Percentiles rank a stretch among this genome's conserved stretches.
phyloP scores from a whole-genome alignment of 2,329 filamentous ascomycete species.

The Cladorrhinum sp. region DNA sequence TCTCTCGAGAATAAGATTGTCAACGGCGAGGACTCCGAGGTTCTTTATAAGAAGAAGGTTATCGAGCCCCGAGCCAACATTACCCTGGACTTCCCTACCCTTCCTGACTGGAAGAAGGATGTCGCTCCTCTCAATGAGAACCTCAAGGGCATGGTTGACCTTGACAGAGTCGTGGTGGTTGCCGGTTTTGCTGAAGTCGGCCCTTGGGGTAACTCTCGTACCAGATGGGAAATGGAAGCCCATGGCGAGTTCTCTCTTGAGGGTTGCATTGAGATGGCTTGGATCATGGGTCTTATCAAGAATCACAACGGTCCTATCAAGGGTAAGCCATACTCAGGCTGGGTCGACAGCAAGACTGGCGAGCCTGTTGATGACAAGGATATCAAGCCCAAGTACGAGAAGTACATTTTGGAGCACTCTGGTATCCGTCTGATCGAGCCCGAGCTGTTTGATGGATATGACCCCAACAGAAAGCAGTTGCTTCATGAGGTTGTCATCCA shows the following conservation, averaged over 20 bases:
- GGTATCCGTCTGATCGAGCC: constrained; percentile 98
- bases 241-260: constrained; percentile 95
- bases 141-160: constrained; percentile 96
- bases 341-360: constrained; percentile 90
- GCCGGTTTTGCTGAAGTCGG: constrained; percentile 95
- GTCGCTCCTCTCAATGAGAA: constrained; percentile 82
- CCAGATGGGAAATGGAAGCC: constrained; percentile 99
- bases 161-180: constrained; percentile 96
- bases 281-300: constrained; percentile 99
- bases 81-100: constrained; percentile 89
- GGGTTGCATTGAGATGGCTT: constrained; percentile 98
- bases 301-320: constrained; percentile 97
- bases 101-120: constrained; percentile 90
- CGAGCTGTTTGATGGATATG: constrained; percentile 93
- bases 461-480: constrained; percentile 97
- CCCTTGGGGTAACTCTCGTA: constrained; percentile 97
- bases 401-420: constrained; percentile 90
- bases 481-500: constrained; percentile 97
- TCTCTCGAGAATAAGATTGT: constrained; percentile 96
- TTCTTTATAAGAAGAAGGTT: constrained; percentile 89
- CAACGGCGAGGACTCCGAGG: constrained; percentile 89
- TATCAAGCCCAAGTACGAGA: constrained; percentile 96
- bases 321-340: constrained; percentile 93
- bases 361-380: constrained; percentile 98
- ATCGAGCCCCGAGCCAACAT: constrained; percentile 95